Base-by-base conservation (phyloP, 495 filamentous ascomycete genomes). In the Penicillium mononematosum region DNA sequence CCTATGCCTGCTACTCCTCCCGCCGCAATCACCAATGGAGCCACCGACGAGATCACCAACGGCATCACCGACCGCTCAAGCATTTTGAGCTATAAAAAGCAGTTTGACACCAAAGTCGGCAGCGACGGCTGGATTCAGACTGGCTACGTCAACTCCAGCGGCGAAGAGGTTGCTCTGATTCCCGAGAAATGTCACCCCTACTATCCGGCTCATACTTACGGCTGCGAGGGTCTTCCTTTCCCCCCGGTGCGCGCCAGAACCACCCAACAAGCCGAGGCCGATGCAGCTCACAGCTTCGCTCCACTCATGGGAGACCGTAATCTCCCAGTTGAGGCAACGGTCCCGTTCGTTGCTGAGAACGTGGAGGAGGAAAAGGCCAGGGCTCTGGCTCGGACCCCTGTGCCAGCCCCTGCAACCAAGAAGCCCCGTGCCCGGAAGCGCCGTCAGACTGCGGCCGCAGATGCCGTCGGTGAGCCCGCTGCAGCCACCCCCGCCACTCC, bases 301-400 rank as follows among this genome's bases (percentile, higher is more conserved):
- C 77, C 77, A 0, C 63, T 63, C 24, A 61, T 75, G 17, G 77
- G 75, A 4, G 61, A 72, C 34, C 72, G 75, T 4, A 78, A 80
- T 51, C 29, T 74, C 16, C 73, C 70, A 19, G 56, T 50, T 31
- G 55, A 46, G 16, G 20, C 22, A 3, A 43, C 27, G 25, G 38
- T 57, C 4, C 42, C 45, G 4, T 65, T 68, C 27, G 10, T n/a
- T 24, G 12, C 25, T 8, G 63, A 69, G 34, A 52, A 69, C 9
- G 56, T 65, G 12, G 17, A 31, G 10, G 62, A 57, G 52, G 58
- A 64, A 14, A 51, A 51, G 42, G 54, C 61, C 39, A 45, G 39
- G 27, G 47, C 32, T 16, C 9, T 39, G 4, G 14, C 43, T 16
- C 22, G 32, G 4, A 4, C 44, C 9, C 43, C 34, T 27, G 22